Evolutionary conservation across 805 yeast species (phyloP).

Genomic region (Lipomyces orientalis): DNA sequence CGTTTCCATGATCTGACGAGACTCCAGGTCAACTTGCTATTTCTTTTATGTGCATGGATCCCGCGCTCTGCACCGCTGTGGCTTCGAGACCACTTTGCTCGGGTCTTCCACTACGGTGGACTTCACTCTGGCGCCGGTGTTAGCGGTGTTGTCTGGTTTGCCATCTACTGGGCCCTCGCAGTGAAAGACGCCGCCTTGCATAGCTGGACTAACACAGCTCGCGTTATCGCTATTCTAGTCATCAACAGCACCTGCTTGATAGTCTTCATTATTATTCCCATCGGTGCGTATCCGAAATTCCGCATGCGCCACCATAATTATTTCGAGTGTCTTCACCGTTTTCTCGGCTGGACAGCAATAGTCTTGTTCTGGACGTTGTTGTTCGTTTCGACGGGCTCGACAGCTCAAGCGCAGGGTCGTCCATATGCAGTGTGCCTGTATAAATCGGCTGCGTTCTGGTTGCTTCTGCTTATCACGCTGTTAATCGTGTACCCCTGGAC

Average conservation of each 20-base stretch:
- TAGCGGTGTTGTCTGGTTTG: neutral
- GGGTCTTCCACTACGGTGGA: neutral
- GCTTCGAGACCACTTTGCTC: neutral
- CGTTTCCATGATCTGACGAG: neutral
- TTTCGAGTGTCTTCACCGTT: neutral
- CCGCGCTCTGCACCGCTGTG: conserved; percentile 4
- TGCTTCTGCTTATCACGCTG: neutral
- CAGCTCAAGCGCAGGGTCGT: neutral
- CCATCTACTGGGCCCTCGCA: neutral
- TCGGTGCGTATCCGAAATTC: neutral
- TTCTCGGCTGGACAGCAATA: neutral
- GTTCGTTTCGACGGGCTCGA: neutral
- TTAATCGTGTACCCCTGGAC: neutral
- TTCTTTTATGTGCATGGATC: neutral
- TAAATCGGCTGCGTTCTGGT: neutral
- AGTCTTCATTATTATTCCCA: neutral
- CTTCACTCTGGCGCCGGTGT: neutral
- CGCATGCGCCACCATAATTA: neutral
- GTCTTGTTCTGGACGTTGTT: neutral
- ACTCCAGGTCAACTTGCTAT: neutral
- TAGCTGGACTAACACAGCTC: neutral
- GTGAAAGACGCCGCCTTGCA: neutral
- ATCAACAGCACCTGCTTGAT: neutral
- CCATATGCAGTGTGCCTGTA: conserved; percentile 1
- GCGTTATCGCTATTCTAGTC: neutral